A percentile compares a stretch with the other conserved stretches of the same genome.
phyloP scores from a whole-genome alignment of 78 protist species.

The Dictyostelium brefeldianum region DNA sequence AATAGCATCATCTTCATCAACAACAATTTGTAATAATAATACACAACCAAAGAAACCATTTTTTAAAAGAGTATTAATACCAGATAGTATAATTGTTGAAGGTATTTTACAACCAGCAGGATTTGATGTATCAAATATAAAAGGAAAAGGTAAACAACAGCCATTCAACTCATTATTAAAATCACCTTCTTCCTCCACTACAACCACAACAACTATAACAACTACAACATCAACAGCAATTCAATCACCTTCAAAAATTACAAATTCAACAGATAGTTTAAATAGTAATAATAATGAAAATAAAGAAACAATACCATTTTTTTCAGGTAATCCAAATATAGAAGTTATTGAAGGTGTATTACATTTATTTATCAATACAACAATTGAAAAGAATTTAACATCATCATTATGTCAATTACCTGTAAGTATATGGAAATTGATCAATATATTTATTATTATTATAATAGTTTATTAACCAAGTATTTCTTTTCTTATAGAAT shows the following conservation, averaged over 20 bases:
- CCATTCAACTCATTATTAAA: neutral
- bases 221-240: slow-evolving; percentile 1
- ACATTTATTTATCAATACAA: slow-evolving; percentile 70
- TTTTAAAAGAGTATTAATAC: slow-evolving; percentile 12
- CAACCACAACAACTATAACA: neutral
- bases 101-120: slow-evolving; percentile 17
- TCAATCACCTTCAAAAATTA: neutral
- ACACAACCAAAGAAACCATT: neutral
- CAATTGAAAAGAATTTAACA: slow-evolving; percentile 11
- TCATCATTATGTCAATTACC: slow-evolving; percentile 68
- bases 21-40: neutral
- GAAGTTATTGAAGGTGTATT: slow-evolving; percentile 80
- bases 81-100: neutral
- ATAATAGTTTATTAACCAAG: too few relatives aligned
- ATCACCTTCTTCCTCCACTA: neutral
- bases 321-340: slow-evolving; percentile 84
- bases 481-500: slow-evolving; percentile 2
- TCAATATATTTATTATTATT: too few relatives aligned
- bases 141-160: neutral
- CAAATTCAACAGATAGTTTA: neutral
- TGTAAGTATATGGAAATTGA: slow-evolving; percentile 16
- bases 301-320: slow-evolving; percentile 68
- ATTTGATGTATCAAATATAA: neutral
- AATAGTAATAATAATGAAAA: neutral
- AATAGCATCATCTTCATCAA: too few relatives aligned